Conservation (phyloP, 2,329 filamentous ascomycete species). For the Trichoderma citrinoviride region DNA sequence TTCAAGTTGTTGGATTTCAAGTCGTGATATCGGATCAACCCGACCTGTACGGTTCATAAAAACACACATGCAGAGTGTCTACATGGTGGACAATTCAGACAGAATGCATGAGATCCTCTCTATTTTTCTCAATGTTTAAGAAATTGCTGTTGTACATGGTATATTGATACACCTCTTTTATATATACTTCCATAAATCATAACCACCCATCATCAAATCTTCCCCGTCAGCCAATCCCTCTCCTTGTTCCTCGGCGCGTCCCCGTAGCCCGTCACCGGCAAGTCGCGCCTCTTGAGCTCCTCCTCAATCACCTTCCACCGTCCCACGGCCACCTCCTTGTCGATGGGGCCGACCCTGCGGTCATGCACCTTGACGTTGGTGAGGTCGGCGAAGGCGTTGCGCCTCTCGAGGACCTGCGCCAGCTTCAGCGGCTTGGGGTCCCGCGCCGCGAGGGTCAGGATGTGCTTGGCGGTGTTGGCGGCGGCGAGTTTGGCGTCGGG, state of each 20-base stretch:
- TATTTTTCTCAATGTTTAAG: not conserved
- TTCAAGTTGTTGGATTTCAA: too few relatives aligned
- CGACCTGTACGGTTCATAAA: too few relatives aligned
- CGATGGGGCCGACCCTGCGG: constrained; percentile 64
- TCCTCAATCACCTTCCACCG: constrained; percentile 77
- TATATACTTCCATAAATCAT: not conserved
- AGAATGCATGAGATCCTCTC: not conserved
- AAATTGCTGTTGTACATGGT: constrained; percentile 18
- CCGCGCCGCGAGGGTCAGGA: constrained; percentile 54
- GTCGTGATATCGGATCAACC: too few relatives aligned
- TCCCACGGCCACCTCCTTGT: constrained; percentile 69
- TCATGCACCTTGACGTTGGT: constrained; percentile 69
- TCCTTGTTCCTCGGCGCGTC: constrained; percentile 43
- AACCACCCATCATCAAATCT: constrained; percentile 22
- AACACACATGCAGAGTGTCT: too few relatives aligned
- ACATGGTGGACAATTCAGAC: too few relatives aligned
- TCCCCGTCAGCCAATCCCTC: constrained; percentile 43
- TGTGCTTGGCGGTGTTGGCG: constrained; percentile 51
- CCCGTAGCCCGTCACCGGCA: constrained; percentile 55
- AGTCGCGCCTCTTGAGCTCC: constrained; percentile 60
- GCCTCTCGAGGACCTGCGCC: constrained; percentile 54
- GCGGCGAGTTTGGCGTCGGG: constrained; percentile 65
- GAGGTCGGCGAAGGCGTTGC: constrained; percentile 47
- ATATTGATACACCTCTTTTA: constrained; percentile 12
- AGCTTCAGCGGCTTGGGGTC: constrained; percentile 61